phyloP scores from a whole-genome alignment of 1,284 basidiomycete genomes.

The Trichosporon inkin region DNA sequence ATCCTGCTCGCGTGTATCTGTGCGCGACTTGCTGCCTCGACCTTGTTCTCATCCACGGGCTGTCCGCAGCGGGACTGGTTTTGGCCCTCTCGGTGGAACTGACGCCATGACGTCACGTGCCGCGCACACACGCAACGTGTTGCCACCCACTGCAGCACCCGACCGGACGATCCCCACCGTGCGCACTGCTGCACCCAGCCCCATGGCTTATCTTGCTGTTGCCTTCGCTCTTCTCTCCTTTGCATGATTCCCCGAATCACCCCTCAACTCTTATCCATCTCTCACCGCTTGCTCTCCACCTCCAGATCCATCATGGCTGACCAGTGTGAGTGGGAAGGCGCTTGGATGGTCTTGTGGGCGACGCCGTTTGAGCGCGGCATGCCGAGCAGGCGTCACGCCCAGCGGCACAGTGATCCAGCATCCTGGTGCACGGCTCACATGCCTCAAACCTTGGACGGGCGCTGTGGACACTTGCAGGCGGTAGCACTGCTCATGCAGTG shows the following conservation, averaged over 20 bases:
- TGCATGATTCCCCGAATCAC: background rate
- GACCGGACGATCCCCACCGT: background rate
- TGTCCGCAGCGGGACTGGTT: background rate
- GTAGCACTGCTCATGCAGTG: background rate
- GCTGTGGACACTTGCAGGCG: too few relatives aligned
- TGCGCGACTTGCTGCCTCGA: too few relatives aligned
- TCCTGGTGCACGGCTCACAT: too few relatives aligned
- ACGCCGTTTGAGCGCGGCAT: too few relatives aligned
- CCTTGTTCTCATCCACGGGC: too few relatives aligned
- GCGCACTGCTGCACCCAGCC: background rate
- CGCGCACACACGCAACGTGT: background rate
- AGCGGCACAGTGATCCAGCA: too few relatives aligned
- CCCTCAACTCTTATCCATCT: background rate
- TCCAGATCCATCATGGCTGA: background rate
- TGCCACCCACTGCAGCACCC: background rate
- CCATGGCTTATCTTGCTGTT: background rate
- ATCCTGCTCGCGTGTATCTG: too few relatives aligned
- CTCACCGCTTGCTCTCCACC: background rate
- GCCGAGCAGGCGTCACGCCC: too few relatives aligned
- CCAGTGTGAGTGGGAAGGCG: background rate
- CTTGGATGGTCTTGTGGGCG: too few relatives aligned
- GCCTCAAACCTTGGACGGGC: too few relatives aligned
- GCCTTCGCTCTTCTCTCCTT: background rate
- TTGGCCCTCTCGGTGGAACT: background rate
- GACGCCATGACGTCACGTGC: constrained; percentile 2